Evolutionary conservation across 208 protist genomes (phyloP).

Genomic region (Naegleria fowleri): DNA sequence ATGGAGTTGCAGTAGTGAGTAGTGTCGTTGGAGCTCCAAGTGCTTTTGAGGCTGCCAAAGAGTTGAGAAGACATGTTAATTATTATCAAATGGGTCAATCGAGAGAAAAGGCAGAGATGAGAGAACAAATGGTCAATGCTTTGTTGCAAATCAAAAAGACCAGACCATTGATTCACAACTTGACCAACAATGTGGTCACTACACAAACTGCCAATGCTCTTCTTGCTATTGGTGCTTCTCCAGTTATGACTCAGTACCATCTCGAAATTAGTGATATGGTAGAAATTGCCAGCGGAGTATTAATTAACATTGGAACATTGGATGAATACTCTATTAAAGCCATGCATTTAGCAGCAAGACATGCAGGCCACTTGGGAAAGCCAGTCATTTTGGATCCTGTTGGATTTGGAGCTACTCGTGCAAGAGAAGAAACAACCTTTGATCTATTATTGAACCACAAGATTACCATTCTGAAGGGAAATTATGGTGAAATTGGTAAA

Average conservation of each 20-base stretch:
- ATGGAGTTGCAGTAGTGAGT: conserved; percentile 31
- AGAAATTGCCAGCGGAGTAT: neutral
- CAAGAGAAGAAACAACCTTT: neutral
- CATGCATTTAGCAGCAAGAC: neutral
- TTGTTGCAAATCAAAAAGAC: neutral
- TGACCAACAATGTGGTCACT: conserved; percentile 24
- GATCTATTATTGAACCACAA: neutral
- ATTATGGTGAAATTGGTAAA: conserved; percentile 9
- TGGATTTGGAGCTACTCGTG: conserved; percentile 1
- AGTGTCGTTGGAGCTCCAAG: conserved; percentile 18
- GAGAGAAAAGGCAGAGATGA: neutral
- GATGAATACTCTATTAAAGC: neutral
- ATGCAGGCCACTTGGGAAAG: neutral
- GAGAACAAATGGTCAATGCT: neutral
- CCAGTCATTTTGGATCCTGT: conserved; percentile 28
- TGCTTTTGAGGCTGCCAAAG: neutral
- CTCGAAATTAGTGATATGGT: conserved; percentile 11
- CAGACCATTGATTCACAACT: conserved; percentile 22
- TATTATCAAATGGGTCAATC: neutral
- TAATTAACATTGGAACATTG: conserved; percentile 28
- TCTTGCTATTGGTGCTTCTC: conserved; percentile 20
- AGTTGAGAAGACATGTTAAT: neutral
- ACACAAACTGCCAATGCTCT: conserved; percentile 20
- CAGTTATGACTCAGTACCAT: neutral
- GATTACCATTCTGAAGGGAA: neutral